Percentiles rank a stretch among this genome's conserved stretches.
These are phyloP conservation scores for Wallacemonas sp. DNA, from an alignment of 208 protist genomes.

Conservation along the genomic window DNA sequence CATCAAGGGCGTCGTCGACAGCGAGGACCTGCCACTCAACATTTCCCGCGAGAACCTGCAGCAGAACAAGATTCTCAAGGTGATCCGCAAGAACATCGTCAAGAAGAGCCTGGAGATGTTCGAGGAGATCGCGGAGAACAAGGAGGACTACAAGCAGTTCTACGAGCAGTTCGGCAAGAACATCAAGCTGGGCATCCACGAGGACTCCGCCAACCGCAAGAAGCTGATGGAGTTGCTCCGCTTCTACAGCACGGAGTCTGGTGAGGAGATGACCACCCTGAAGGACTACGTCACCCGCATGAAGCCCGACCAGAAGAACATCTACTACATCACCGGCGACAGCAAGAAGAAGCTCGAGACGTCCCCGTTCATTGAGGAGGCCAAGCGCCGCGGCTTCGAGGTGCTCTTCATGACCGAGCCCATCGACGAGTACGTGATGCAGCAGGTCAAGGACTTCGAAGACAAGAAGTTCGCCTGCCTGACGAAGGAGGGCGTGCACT, in stretches of 20 bases:
- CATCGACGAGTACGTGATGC: constrained; percentile 97
- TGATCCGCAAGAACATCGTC: constrained; percentile 98
- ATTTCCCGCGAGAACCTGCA: constrained; percentile 98
- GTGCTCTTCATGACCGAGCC: constrained; percentile 93
- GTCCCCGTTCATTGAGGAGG: constrained; percentile 77
- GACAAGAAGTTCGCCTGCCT: constrained; percentile 96
- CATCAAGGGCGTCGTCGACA: constrained; percentile 97
- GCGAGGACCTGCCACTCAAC: constrained; percentile 98
- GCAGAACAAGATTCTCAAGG: constrained; percentile 89
- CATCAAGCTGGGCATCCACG: constrained; percentile 97
- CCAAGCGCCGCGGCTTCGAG: constrained; percentile 63
- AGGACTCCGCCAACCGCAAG: constrained; percentile 94
- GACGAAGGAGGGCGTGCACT: constrained; percentile 98
- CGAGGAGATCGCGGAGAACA: constrained; percentile 72
- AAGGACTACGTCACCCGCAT: constrained; percentile 92
- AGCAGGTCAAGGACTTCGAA: constrained; percentile 91
- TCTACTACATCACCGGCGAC: constrained; percentile 87
- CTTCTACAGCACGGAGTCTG: constrained; percentile 80
- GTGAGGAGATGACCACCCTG: constrained; percentile 70
- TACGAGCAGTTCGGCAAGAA: constrained; percentile 88
- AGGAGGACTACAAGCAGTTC: constrained; percentile 44
- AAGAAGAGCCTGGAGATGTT: constrained; percentile 91
- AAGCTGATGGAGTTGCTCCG: constrained; percentile 95
- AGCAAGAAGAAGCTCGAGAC: constrained; percentile 60
- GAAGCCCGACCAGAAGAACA: constrained; percentile 87